phyloP scores from a whole-genome alignment of 805 yeast genomes.

The Nakazawaea molendinolei region DNA sequence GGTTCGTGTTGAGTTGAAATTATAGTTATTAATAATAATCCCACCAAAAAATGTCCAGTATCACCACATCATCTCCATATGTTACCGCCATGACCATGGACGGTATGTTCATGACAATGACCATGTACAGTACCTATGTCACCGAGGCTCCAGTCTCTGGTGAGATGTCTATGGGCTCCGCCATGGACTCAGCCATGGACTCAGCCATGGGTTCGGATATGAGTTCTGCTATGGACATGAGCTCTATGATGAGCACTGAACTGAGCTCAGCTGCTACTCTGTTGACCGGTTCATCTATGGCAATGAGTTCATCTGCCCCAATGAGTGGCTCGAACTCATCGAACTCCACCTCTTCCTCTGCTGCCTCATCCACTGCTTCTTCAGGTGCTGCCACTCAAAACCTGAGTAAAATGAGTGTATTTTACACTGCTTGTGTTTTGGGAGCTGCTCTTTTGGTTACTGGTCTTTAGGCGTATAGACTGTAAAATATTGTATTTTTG shows the following conservation, averaged over 20 bases:
- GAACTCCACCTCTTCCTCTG: background rate
- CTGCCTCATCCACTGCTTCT: conserved; percentile 4
- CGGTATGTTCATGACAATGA: conserved; percentile 12
- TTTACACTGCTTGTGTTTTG: conserved; percentile 2
- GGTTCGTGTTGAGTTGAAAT: too few relatives aligned
- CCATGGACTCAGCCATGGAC: background rate
- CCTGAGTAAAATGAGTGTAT: conserved; percentile 2
- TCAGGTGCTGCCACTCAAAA: conserved; percentile 2
- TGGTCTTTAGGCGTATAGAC: conserved; percentile 3
- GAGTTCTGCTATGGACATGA: conserved; percentile 6
- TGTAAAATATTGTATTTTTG: background rate
- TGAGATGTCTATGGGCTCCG: background rate
- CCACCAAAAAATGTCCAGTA: conserved; percentile 9
- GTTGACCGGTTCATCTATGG: background rate
- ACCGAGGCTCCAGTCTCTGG: background rate
- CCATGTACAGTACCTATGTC: conserved; percentile 8
- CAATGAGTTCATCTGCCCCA: background rate
- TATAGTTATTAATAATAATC: too few relatives aligned
- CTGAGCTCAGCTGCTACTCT: conserved; percentile 4
- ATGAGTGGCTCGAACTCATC: background rate
- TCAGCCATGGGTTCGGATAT: conserved; percentile 3
- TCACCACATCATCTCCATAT: conserved; percentile 10
- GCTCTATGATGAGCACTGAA: too few relatives aligned
- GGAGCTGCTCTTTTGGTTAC: conserved; percentile 1
- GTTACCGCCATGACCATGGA: conserved; percentile 12